Conservation (phyloP, 176 grass and related monocot genomes). For the Cymbopogon citratus region DNA sequence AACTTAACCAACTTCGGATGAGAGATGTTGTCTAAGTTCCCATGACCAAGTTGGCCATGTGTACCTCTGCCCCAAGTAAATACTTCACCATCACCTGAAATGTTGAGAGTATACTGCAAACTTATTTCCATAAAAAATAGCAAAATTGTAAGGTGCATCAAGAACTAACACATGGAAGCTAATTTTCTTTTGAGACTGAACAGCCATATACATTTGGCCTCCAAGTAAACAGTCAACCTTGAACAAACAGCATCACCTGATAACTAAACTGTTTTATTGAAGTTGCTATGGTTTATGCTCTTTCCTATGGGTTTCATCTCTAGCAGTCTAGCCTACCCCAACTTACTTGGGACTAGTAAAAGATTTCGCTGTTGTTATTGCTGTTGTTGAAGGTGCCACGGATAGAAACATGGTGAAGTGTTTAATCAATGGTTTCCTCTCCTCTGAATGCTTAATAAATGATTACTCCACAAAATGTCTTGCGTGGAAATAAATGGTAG, state of each 20-base stretch:
- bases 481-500: neutral
- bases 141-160: neutral
- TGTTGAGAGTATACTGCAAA: neutral
- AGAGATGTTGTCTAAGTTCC: constrained; percentile 37
- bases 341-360: neutral
- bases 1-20: constrained; percentile 60
- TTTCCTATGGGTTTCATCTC: neutral
- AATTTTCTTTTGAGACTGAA: neutral
- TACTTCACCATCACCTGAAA: constrained; percentile 75
- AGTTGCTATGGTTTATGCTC: neutral
- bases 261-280: neutral
- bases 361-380: neutral
- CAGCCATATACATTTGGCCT: neutral
- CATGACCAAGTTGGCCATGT: constrained; percentile 83
- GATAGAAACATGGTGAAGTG: neutral
- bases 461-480: neutral
- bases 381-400: neutral
- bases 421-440: neutral
- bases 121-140: neutral
- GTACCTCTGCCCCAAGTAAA: constrained; percentile 82
- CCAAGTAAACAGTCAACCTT: neutral
- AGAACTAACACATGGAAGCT: neutral
- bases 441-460: neutral
- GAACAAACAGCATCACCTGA: neutral
- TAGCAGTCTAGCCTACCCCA: neutral